These are phyloP conservation scores for Prunus mume DNA, from an alignment of 306 rosid genomes.

Conservation along the genomic window DNA sequence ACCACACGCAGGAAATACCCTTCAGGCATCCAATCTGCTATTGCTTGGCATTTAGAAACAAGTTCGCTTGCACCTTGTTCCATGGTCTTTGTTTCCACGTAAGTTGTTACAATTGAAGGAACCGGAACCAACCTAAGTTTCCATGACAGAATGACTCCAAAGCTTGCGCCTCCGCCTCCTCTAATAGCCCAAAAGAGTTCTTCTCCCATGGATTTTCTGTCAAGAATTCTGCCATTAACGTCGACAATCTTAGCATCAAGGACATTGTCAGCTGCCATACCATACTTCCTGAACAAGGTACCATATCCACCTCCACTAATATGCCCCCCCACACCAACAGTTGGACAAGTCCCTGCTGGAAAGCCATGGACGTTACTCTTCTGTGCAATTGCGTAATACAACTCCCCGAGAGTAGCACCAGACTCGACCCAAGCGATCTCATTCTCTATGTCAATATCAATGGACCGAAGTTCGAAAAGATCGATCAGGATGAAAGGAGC, in stretches of 20 bases:
- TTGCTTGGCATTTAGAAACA: constrained; percentile 47
- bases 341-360: constrained; percentile 32
- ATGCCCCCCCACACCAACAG: constrained; percentile 21
- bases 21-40: constrained; percentile 37
- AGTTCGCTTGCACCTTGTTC: constrained; percentile 46
- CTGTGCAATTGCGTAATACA: constrained; percentile 22
- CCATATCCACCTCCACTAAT: constrained; percentile 21
- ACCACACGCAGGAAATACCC: constrained; percentile 43
- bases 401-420: constrained; percentile 32
- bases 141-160: constrained; percentile 62
- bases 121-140: constrained; percentile 55
- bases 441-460: not conserved
- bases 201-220: constrained; percentile 61
- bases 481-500: constrained; percentile 26
- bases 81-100: constrained; percentile 32
- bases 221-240: constrained; percentile 45
- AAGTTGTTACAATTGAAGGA: constrained; percentile 46
- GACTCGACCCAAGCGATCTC: constrained; percentile 25
- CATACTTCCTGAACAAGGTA: constrained; percentile 41
- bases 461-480: constrained; percentile 20
- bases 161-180: constrained; percentile 68
- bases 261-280: constrained; percentile 61
- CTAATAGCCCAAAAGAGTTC: constrained; percentile 69
- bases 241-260: constrained; percentile 50
- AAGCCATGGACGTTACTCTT: constrained; percentile 22